A percentile compares a stretch with the other conserved stretches of the same genome.
Evolutionary conservation across 345 rosid species (phyloP).

Genomic region (Mercurialis annua): DNA sequence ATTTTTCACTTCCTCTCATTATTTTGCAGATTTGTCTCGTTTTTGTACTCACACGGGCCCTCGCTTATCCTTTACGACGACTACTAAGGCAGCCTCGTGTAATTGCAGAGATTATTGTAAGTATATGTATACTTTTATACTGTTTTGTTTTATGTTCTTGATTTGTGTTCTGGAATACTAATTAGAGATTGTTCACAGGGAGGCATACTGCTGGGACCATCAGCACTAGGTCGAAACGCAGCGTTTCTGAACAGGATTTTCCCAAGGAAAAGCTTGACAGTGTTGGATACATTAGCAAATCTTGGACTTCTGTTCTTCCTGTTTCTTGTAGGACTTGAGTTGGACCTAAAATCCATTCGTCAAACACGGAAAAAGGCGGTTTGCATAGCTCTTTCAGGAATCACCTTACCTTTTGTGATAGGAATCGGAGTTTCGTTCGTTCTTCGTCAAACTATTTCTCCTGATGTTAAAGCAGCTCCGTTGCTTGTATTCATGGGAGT

Average conservation of each 20-base stretch:
- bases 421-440: slow-evolving; percentile 62
- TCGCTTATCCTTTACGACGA: slow-evolving; percentile 64
- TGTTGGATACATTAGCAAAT: slow-evolving; percentile 81
- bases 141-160: background rate
- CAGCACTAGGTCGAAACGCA: slow-evolving; percentile 62
- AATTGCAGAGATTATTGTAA: slow-evolving; percentile 35
- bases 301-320: no score
- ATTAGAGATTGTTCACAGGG: slow-evolving; percentile 40
- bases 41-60: slow-evolving; percentile 64
- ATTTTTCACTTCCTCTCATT: slow-evolving; percentile 73
- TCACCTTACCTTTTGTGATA: slow-evolving; percentile 51
- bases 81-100: slow-evolving; percentile 41
- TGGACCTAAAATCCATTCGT: slow-evolving; percentile 49
- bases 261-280: slow-evolving; percentile 51
- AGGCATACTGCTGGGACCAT: slow-evolving; percentile 78
- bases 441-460: slow-evolving; percentile 40
- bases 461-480: slow-evolving; percentile 68
- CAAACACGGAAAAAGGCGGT: slow-evolving; percentile 54
- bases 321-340: slow-evolving; percentile 68
- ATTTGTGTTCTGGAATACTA: background rate
- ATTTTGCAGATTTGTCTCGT: slow-evolving; percentile 84
- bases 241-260: slow-evolving; percentile 40
- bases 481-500: slow-evolving; percentile 78
- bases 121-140: background rate
- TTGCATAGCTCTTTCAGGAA: slow-evolving; percentile 65